phyloP scores from a whole-genome alignment of 2,329 filamentous ascomycete species.

The Ceratocystis lukuohia region DNA sequence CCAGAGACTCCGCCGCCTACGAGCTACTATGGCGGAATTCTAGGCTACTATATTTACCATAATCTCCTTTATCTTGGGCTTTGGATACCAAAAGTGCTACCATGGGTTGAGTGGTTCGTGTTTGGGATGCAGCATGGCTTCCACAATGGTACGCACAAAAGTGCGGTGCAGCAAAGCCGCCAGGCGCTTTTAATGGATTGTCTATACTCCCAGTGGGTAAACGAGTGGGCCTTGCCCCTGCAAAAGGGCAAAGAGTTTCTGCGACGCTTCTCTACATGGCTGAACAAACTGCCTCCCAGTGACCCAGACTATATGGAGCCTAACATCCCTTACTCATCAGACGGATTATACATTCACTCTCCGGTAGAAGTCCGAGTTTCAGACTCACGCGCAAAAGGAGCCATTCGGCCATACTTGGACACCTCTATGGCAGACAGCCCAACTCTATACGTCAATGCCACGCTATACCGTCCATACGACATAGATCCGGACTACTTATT shows the following conservation, averaged over 20 bases:
- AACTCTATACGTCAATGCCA: slow-evolving; percentile 80
- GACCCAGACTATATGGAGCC: slow-evolving; percentile 52
- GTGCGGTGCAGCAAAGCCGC: slow-evolving; percentile 68
- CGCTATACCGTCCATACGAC: slow-evolving; percentile 70
- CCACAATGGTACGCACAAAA: slow-evolving; percentile 49
- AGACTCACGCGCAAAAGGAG: slow-evolving; percentile 41
- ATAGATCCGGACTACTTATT: slow-evolving; percentile 61
- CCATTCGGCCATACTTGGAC: slow-evolving; percentile 44
- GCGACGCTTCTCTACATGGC: slow-evolving; percentile 69
- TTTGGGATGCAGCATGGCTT: slow-evolving; percentile 98
- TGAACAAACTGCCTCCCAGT: slow-evolving; percentile 48
- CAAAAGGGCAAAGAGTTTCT: slow-evolving; percentile 78
- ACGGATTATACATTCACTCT: slow-evolving; percentile 72
- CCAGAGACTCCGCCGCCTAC: slow-evolving; percentile 43
- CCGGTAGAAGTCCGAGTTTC: slow-evolving; percentile 82
- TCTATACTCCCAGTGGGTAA: slow-evolving; percentile 94
- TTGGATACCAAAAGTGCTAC: slow-evolving; percentile 63
- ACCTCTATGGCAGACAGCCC: slow-evolving; percentile 54
- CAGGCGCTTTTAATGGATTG: slow-evolving; percentile 89
- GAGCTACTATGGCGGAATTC: slow-evolving; percentile 65
- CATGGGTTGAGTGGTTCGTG: slow-evolving; percentile 88
- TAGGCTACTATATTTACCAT: slow-evolving; percentile 87
- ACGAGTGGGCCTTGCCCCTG: slow-evolving; percentile 92
- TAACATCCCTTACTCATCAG: slow-evolving; percentile 66
- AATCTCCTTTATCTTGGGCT: slow-evolving; percentile 73